A percentile compares a stretch with the other conserved stretches of the same genome.
These are phyloP conservation scores for Neolentinus lepideus DNA, from an alignment of 1,284 basidiomycete species.

Conservation along the genomic window DNA sequence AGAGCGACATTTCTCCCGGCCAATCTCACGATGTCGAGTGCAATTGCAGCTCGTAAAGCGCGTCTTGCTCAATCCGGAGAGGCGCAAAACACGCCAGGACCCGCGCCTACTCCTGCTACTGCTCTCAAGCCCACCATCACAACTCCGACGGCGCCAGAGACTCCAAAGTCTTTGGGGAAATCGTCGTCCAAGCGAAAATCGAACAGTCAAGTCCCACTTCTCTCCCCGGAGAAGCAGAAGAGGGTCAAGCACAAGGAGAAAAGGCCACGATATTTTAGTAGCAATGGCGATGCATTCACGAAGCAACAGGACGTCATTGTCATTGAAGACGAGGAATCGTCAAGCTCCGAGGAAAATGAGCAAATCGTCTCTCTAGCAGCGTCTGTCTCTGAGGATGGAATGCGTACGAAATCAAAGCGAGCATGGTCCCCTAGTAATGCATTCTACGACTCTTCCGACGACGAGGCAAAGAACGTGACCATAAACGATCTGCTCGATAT, in stretches of 20 bases:
- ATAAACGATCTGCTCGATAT: conserved; percentile 5
- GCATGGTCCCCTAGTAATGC: conserved; percentile 17
- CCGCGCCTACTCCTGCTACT: conserved; percentile 10
- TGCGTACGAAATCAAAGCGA: neutral
- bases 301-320: conserved; percentile 30
- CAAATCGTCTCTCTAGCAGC: neutral
- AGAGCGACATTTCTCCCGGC: neutral
- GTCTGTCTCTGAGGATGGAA: neutral
- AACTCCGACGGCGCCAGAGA: neutral
- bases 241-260: conserved; percentile 14
- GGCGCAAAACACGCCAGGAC: too few relatives aligned
- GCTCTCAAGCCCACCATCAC: conserved; percentile 6
- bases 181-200: conserved; percentile 25
- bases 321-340: conserved; percentile 21
- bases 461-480: conserved; percentile 24
- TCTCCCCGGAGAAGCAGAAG: conserved; percentile 21
- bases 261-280: conserved; percentile 27
- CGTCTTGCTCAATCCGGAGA: conserved; percentile 24
- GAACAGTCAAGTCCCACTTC: conserved; percentile 11
- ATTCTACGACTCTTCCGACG: conserved; percentile 38
- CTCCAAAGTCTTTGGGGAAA: conserved; percentile 8
- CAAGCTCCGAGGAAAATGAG: conserved; percentile 10
- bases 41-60: conserved; percentile 55
- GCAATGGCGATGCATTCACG: conserved; percentile 22
- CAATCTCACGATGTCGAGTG: conserved; percentile 42